phyloP scores from a whole-genome alignment of 345 rosid genomes.

The Linum tenue region DNA sequence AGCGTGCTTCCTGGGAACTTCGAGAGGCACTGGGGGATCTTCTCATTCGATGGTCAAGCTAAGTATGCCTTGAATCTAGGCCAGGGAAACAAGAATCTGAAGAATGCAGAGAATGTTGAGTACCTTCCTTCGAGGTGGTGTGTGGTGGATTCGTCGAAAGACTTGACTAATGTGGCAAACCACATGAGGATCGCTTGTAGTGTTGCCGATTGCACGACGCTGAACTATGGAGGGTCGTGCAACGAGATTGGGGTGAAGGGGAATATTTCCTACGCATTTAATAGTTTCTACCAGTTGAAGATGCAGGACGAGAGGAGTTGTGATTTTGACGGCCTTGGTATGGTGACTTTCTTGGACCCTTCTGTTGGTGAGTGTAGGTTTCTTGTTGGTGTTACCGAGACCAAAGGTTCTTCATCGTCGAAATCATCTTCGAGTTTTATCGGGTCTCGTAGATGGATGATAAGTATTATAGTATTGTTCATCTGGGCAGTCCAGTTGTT shows the following conservation, averaged over 20 bases:
- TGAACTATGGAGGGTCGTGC: constrained; percentile 77
- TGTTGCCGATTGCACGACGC: constrained; percentile 87
- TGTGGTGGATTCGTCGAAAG: constrained; percentile 64
- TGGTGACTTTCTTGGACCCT: constrained; percentile 80
- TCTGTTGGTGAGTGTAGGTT: constrained; percentile 83
- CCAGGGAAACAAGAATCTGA: constrained; percentile 53
- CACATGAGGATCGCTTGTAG: constrained; percentile 73
- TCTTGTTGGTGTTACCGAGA: constrained; percentile 77
- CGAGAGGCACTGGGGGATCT: constrained; percentile 96
- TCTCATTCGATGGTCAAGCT: constrained; percentile 95
- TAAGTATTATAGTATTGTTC: constrained; percentile 25
- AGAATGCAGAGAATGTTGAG: constrained; percentile 59
- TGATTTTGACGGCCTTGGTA: constrained; percentile 80
- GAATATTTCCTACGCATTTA: constrained; percentile 84
- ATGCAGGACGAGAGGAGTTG: constrained; percentile 77
- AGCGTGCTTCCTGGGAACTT: constrained; percentile 74
- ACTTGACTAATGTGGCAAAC: constrained; percentile 52
- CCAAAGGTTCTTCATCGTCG: constrained; percentile 24
- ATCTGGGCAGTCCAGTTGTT: constrained; percentile 30
- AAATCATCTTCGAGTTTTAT: constrained; percentile 4
- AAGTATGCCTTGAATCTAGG: constrained; percentile 77
- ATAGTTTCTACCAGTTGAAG: constrained; percentile 85
- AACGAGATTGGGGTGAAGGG: constrained; percentile 75
- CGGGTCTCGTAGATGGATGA: constrained; percentile 21
- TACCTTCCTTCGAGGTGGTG: constrained; percentile 96